Evolutionary conservation across 1,139 yeast species (phyloP).

Genomic region (Nakaseomyces uthaithaninus): DNA sequence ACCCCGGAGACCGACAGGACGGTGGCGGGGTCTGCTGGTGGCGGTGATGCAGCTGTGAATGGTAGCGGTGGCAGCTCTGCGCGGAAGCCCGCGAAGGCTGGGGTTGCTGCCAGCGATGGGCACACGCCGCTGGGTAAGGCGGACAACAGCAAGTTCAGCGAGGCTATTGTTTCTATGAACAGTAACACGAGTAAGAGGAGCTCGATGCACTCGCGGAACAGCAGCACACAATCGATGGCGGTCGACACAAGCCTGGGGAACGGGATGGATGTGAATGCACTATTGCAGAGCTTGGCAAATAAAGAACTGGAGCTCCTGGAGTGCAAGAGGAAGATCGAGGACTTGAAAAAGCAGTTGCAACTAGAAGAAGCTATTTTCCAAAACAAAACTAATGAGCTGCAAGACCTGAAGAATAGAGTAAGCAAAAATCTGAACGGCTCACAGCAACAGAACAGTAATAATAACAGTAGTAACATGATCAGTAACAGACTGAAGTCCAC

Average conservation of each 20-base stretch:
- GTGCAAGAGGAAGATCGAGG: conserved; percentile 29
- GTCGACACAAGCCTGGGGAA: conserved; percentile 1
- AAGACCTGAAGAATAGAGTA: conserved; percentile 25
- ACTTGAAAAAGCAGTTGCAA: conserved; percentile 22
- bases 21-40: conserved; percentile 13
- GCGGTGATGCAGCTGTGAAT: neutral
- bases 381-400: conserved; percentile 22
- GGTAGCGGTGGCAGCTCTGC: neutral
- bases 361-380: conserved; percentile 23
- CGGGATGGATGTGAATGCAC: conserved; percentile 15
- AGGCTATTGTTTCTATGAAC: conserved; percentile 5
- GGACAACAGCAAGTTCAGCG: conserved; percentile 5
- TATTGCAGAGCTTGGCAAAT: conserved; percentile 26
- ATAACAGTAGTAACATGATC: neutral
- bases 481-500: neutral
- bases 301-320: conserved; percentile 31
- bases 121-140: neutral
- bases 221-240: conserved; percentile 8
- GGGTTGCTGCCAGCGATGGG: neutral
- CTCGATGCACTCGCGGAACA: conserved; percentile 11
- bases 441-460: neutral
- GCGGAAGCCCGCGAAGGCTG: neutral
- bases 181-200: conserved; percentile 1
- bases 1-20: conserved; percentile 7
- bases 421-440: conserved; percentile 13